Conservation (phyloP, 805 yeast genomes). For the Lipomyces orientalis region DNA sequence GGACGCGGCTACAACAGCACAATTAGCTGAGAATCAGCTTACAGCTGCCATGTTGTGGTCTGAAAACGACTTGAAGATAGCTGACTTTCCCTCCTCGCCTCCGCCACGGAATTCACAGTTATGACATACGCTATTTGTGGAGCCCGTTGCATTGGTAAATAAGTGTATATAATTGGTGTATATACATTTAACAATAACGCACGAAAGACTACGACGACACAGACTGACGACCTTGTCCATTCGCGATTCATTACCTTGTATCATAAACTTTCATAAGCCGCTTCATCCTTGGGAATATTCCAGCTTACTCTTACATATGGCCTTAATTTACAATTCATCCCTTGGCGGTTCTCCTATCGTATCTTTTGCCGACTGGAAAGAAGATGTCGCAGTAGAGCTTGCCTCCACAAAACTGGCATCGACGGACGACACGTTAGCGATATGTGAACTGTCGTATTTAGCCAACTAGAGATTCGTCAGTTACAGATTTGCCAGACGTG, state of each 20-base stretch:
- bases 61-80: background rate
- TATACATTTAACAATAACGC: background rate
- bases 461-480: background rate
- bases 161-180: background rate
- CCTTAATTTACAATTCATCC: background rate
- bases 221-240: background rate
- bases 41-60: background rate
- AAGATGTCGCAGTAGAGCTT: background rate
- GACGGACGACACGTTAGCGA: background rate
- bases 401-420: background rate
- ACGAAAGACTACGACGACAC: background rate
- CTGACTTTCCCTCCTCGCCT: background rate
- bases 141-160: background rate
- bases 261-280: background rate
- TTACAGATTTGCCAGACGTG: background rate
- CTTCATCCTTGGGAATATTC: background rate
- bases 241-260: too few relatives aligned
- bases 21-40: background rate
- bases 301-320: background rate
- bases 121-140: background rate
- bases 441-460: background rate
- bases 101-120: background rate
- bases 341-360: background rate
- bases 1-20: background rate
- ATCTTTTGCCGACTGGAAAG: background rate